These are phyloP conservation scores for Pleurotus djamor DNA, from an alignment of 768 basidiomycete species.

Conservation along the genomic window DNA sequence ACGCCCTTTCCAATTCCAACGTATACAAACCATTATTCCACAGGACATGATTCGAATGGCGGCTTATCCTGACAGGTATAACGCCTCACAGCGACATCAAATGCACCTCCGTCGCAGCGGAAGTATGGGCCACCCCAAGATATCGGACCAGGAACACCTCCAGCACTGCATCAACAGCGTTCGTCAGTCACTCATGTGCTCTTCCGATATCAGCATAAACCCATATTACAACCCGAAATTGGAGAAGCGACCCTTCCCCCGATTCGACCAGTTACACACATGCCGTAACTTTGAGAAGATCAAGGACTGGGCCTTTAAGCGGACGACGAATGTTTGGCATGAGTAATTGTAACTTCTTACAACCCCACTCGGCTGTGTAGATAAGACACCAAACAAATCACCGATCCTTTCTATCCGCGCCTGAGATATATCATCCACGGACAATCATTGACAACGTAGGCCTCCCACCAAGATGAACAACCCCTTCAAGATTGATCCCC, in stretches of 20 bases:
- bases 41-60: conserved; percentile 16
- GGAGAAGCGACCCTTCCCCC: not conserved
- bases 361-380: not conserved
- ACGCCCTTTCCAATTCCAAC: too few relatives aligned
- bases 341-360: not conserved
- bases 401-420: not conserved
- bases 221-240: conserved; percentile 15
- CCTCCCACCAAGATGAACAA: not conserved
- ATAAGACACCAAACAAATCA: not conserved
- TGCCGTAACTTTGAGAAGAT: conserved; percentile 18
- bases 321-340: not conserved
- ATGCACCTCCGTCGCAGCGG: not conserved
- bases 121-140: conserved; percentile 5
- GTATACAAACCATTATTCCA: not conserved
- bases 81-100: not conserved
- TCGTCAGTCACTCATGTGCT: conserved; percentile 19
- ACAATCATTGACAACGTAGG: not conserved
- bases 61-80: conserved; percentile 11
- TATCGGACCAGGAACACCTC: conserved; percentile 13
- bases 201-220: conserved; percentile 14
- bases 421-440: not conserved
- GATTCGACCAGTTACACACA: conserved; percentile 5
- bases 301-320: conserved; percentile 14
- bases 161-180: conserved; percentile 18
- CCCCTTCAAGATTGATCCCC: not conserved